phyloP scores from a whole-genome alignment of 2,329 filamentous ascomycete genomes.

The Aureobasidium mangrovei region DNA sequence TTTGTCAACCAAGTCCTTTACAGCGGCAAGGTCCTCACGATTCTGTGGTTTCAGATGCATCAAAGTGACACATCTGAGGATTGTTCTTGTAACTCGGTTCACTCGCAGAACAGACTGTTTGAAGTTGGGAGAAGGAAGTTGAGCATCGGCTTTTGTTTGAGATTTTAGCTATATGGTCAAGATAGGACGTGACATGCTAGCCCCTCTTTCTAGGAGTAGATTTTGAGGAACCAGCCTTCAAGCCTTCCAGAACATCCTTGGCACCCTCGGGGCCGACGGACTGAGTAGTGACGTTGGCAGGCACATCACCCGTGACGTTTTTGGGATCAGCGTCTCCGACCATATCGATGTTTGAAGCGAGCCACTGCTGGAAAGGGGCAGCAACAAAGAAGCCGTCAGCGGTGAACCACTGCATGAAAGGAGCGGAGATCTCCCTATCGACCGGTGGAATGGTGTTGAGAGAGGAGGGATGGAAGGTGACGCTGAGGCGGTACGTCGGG shows the following conservation, averaged over 20 bases:
- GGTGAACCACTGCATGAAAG: constrained; percentile 67
- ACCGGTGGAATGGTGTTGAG: constrained; percentile 22
- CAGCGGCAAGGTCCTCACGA: no score
- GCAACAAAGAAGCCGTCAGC: constrained; percentile 65
- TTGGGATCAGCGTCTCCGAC: constrained; percentile 58
- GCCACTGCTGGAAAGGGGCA: constrained; percentile 67
- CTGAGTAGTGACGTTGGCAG: neutral
- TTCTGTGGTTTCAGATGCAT: no score
- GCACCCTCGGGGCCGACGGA: neutral
- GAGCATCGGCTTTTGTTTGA: no score
- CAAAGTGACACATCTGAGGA: no score
- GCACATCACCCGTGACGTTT: constrained; percentile 35
- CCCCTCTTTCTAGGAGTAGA: constrained; percentile 1
- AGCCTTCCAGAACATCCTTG: neutral
- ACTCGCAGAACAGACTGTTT: no score
- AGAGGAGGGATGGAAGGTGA: constrained; percentile 32
- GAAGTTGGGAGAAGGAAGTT: no score
- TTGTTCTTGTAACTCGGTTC: no score
- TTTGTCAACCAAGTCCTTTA: no score
- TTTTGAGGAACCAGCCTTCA: constrained; percentile 5
- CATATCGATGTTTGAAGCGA: constrained; percentile 58
- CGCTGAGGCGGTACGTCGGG: constrained; percentile 68
- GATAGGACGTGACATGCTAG: neutral
- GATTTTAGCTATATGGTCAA: no score
- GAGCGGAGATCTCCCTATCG: constrained; percentile 47